A percentile compares a stretch with the other conserved stretches of the same genome.
phyloP scores from a whole-genome alignment of 2,329 filamentous ascomycete genomes.

The Taxawa tesnikishii region DNA sequence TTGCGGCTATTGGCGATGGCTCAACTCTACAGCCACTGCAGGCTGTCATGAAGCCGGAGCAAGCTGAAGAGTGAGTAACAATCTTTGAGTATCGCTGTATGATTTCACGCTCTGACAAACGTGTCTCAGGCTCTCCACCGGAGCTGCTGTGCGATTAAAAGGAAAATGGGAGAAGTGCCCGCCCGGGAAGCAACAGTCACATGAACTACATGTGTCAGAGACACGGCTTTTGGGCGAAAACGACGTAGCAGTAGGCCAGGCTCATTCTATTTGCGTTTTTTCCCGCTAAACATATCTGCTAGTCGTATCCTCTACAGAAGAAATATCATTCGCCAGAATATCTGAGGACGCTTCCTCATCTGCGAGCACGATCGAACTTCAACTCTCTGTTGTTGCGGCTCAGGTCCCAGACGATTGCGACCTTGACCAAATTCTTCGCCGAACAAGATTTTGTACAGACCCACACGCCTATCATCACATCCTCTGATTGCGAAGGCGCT shows the following conservation, averaged over 20 bases:
- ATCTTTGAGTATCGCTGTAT: neutral
- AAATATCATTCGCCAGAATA: constrained; percentile 89
- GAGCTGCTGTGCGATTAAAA: constrained; percentile 63
- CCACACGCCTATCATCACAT: constrained; percentile 89
- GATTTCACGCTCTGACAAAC: neutral
- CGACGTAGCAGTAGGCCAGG: constrained; percentile 65
- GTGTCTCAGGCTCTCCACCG: constrained; percentile 59
- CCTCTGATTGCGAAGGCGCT: constrained; percentile 92
- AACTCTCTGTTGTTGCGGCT: constrained; percentile 72
- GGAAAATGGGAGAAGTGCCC: constrained; percentile 67
- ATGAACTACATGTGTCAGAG: constrained; percentile 66
- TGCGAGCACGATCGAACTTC: constrained; percentile 68
- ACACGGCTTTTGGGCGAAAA: constrained; percentile 64
- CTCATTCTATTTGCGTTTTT: neutral
- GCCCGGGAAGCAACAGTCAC: constrained; percentile 52
- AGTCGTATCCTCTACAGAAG: constrained; percentile 91
- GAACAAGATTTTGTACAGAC: constrained; percentile 63
- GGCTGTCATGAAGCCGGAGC: constrained; percentile 59
- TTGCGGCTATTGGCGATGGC: constrained; percentile 79
- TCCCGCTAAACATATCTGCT: constrained; percentile 5
- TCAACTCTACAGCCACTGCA: constrained; percentile 70
- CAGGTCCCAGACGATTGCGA: constrained; percentile 65
- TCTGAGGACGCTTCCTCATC: constrained; percentile 75
- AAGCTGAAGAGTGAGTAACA: constrained; percentile 60
- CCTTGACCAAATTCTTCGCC: constrained; percentile 65